Conservation (phyloP, 1,284 basidiomycete species). For the Pseudozyma sp. region DNA sequence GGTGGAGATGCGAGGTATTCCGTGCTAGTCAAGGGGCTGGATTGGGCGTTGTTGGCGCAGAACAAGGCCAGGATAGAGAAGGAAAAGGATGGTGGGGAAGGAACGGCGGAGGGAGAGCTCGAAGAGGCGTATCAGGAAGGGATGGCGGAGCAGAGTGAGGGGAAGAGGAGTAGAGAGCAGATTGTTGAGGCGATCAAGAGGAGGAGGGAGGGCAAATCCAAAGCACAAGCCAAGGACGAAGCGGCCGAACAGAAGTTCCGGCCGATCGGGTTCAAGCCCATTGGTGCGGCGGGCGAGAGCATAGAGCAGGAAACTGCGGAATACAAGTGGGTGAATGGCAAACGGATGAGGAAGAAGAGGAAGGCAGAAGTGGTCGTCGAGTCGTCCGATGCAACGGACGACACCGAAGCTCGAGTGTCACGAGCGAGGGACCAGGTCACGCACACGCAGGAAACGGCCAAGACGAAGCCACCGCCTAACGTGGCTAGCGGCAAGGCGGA, state of each 20-base stretch:
- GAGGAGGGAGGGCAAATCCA: slow-evolving; percentile 70
- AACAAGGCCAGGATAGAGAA: slow-evolving; percentile 76
- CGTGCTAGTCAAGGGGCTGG: slow-evolving; percentile 89
- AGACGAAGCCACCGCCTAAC: too few species aligned
- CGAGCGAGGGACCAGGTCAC: too few species aligned
- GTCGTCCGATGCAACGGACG: background rate
- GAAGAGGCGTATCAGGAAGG: slow-evolving; percentile 76
- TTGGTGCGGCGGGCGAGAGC: slow-evolving; percentile 70
- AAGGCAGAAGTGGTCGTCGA: slow-evolving; percentile 38
- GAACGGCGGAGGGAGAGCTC: slow-evolving; percentile 79
- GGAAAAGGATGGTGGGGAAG: slow-evolving; percentile 61
- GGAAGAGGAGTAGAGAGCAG: slow-evolving; percentile 73
- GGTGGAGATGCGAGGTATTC: slow-evolving; percentile 89
- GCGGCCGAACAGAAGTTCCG: slow-evolving; percentile 70
- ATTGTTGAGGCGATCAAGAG: slow-evolving; percentile 79
- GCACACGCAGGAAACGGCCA: too few species aligned
- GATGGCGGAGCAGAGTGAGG: slow-evolving; percentile 58
- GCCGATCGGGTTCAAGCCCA: slow-evolving; percentile 78
- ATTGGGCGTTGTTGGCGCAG: slow-evolving; percentile 84
- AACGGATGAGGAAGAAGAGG: slow-evolving; percentile 71
- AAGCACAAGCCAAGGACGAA: slow-evolving; percentile 73
- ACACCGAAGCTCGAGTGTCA: too few species aligned
- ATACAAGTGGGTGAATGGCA: slow-evolving; percentile 65
- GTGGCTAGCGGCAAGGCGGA: too few species aligned
- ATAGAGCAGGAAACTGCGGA: slow-evolving; percentile 70